Evolutionary conservation across 2,329 filamentous ascomycete species (phyloP), one percentile per base, ranked within the genome.

Genomic region (Pyrenophora tritici-repentis): DNA sequence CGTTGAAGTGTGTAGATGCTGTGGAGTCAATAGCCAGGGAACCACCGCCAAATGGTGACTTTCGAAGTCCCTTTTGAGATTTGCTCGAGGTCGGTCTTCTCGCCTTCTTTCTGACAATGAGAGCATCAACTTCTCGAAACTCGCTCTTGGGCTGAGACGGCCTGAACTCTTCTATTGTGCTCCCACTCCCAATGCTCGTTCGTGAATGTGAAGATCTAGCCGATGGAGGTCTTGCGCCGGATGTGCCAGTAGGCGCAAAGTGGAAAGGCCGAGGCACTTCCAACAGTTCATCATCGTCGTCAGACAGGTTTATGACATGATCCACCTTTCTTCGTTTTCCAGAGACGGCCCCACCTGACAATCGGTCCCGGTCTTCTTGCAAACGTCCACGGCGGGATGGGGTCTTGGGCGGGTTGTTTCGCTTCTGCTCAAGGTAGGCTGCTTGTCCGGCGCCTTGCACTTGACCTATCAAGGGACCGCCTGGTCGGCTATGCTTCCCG

Each of bases 251-350:
- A 39, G 42, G 36, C n/a, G 33, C 46, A 14, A 20, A 32, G 2
- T n/a, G 14, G n/a, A 5, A 35, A 18, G 35, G 17, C 18, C 18
- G 39, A 8, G 40, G 16, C 9, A 46, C 32, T 9, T 49, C 40
- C 14, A 41, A 35, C 17, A 55, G 40, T 31, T 42, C 32, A 7
- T 46, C 36, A 24, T 50, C 42, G 5, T 62, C 58, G 16, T 61
- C 50, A 10, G 39, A 34, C 7, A 62, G 46, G 36, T 53, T 37
- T 18, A 64, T 54, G 13, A 61, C 47, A 16, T 59, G 47, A 7
- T 53, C 40, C 6, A 36, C 62, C 29, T 64, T 70, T 37, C 57
- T 57, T 26, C 65, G 55, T 33, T 70, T 70, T 7, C 18, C 16
- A 10, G 54, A 39, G 8, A 40, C 33, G 18, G 35, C 13, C 14